Evolutionary conservation across 1,284 basidiomycete genomes (phyloP).

Genomic region (Golubevia pallescens): DNA sequence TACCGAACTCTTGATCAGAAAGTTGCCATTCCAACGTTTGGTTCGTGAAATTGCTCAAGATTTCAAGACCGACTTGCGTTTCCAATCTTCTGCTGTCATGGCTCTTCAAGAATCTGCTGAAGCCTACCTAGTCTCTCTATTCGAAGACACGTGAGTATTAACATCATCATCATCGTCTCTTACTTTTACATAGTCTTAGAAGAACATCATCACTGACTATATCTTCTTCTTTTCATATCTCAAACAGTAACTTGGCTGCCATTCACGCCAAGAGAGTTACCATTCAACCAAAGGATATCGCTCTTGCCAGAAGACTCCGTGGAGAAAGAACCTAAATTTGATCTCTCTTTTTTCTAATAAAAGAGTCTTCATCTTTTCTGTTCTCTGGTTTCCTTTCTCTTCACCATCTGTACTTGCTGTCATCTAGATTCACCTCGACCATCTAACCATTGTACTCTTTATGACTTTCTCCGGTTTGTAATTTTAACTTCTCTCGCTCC

Average conservation of each 20-base stretch:
- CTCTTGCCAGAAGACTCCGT: slow-evolving; percentile 62
- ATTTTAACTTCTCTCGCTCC: too few relatives aligned
- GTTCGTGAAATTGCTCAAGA: too few relatives aligned
- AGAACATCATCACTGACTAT: not conserved
- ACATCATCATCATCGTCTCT: not conserved
- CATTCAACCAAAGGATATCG: slow-evolving; percentile 64
- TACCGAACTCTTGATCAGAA: too few relatives aligned
- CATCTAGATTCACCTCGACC: too few relatives aligned
- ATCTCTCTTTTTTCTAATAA: too few relatives aligned
- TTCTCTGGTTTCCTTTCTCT: too few relatives aligned
- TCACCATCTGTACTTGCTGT: too few relatives aligned
- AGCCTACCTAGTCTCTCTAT: slow-evolving; percentile 62
- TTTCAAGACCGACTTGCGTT: too few relatives aligned
- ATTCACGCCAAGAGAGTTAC: slow-evolving; percentile 65
- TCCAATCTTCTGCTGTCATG: slow-evolving; percentile 60
- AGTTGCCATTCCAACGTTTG: too few relatives aligned
- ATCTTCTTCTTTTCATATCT: not conserved
- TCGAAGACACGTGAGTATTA: slow-evolving; percentile 43
- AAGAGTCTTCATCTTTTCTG: too few relatives aligned
- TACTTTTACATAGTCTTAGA: not conserved
- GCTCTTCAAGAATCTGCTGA: slow-evolving; percentile 62
- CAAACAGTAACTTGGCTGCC: slow-evolving; percentile 50
- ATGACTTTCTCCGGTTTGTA: too few relatives aligned
- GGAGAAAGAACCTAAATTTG: slow-evolving; percentile 55
- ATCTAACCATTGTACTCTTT: too few relatives aligned